These are phyloP conservation scores for Cantharellus anzutake DNA, from an alignment of 768 basidiomycete species.

Conservation along the genomic window DNA sequence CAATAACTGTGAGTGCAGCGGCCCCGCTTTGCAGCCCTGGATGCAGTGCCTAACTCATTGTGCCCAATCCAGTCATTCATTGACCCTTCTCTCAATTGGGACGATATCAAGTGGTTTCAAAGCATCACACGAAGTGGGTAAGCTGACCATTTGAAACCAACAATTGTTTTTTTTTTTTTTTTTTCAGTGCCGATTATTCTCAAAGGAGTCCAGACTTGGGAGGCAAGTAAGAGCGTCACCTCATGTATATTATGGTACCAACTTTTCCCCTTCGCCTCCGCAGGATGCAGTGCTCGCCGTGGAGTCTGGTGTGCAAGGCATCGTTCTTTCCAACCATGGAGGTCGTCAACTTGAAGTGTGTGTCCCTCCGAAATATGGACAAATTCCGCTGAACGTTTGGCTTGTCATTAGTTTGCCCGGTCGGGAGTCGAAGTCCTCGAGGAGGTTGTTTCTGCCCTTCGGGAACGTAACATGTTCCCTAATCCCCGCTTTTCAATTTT, in stretches of 20 bases:
- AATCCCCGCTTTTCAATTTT: constrained; percentile 59
- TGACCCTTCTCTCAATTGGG: constrained; percentile 78
- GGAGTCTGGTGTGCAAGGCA: constrained; percentile 49
- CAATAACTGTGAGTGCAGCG: constrained; percentile 51
- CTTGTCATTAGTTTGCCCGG: constrained; percentile 36
- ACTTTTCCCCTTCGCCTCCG: neutral
- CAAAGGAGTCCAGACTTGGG: constrained; percentile 82
- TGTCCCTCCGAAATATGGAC: neutral
- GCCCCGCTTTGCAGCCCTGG: neutral
- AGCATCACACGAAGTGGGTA: constrained; percentile 45
- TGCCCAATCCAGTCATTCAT: constrained; percentile 44
- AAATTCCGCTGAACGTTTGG: constrained; percentile 10
- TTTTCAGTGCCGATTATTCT: constrained; percentile 65
- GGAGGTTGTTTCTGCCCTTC: constrained; percentile 60
- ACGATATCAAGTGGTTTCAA: constrained; percentile 58
- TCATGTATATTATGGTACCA: neutral
- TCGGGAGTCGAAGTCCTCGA: constrained; percentile 83
- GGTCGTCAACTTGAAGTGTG: constrained; percentile 39
- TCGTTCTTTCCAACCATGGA: constrained; percentile 79
- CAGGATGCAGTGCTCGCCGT: constrained; percentile 74
- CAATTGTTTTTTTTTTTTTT: neutral
- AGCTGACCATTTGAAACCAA: neutral
- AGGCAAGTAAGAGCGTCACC: constrained; percentile 21
- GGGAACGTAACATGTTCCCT: constrained; percentile 47
- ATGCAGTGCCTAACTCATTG: neutral